Evolutionary conservation across 129 eudicot genomes (phyloP).

Genomic region (Rutidosis leptorrhynchoides): DNA sequence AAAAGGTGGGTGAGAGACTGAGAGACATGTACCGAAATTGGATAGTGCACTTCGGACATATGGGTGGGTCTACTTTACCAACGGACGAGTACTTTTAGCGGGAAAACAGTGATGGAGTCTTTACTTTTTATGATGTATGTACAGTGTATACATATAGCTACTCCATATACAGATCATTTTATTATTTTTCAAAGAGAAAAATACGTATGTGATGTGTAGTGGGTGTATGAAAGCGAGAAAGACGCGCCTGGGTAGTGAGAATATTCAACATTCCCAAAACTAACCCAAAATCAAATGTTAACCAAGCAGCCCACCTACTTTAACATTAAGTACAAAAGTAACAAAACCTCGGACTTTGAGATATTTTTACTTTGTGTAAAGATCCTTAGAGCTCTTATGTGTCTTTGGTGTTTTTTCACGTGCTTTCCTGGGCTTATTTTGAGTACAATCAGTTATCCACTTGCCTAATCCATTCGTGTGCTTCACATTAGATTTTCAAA

Average conservation of each 20-base stretch:
- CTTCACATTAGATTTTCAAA: background rate
- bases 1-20: background rate
- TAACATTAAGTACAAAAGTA: background rate
- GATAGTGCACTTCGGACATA: background rate
- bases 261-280: conserved; percentile 36
- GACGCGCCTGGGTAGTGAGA: conserved; percentile 21
- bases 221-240: conserved; percentile 26
- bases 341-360: conserved; percentile 40
- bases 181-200: too few relatives aligned
- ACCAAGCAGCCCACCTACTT: background rate
- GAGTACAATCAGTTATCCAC: conserved; percentile 28
- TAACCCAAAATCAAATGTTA: background rate
- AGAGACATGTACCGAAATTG: background rate
- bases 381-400: conserved; percentile 15
- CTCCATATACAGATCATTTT: too few relatives aligned
- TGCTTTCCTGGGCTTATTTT: conserved; percentile 18
- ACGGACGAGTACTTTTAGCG: conserved; percentile 2
- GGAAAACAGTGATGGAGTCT: background rate
- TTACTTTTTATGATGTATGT: too few relatives aligned
- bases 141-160: too few relatives aligned
- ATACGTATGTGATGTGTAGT: background rate
- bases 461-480: conserved; percentile 22
- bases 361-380: conserved; percentile 10
- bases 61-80: background rate
- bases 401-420: conserved; percentile 34